Percentiles rank a stretch among this genome's conserved stretches.
Evolutionary conservation across 768 basidiomycete species (phyloP).

Genomic region (Leccinum broughii): DNA sequence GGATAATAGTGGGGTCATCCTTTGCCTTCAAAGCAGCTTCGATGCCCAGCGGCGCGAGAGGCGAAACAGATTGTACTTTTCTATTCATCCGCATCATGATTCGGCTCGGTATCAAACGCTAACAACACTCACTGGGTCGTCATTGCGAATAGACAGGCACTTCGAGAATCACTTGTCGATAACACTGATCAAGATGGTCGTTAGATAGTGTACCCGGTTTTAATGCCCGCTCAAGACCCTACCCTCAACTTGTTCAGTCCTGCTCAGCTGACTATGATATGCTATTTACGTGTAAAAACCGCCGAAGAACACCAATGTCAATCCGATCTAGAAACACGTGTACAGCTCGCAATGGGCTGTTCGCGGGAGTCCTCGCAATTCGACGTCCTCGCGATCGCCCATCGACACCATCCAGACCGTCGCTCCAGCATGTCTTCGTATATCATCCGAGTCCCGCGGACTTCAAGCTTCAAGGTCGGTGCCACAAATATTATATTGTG

Average conservation of each 20-base stretch:
- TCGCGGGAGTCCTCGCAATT: background rate
- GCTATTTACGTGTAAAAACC: background rate
- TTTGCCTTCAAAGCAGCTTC: constrained; percentile 52
- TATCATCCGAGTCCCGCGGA: no score
- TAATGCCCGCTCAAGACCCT: background rate
- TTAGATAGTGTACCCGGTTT: constrained; percentile 1
- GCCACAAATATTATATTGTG: no score
- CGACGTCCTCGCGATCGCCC: background rate
- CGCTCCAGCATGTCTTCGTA: no score
- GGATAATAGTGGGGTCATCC: constrained; percentile 32
- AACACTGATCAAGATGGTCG: constrained; percentile 5
- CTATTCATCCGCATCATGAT: background rate
- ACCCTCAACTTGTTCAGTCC: background rate
- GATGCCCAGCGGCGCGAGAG: constrained; percentile 63
- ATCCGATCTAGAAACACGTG: background rate
- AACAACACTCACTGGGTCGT: constrained; percentile 10
- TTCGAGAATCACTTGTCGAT: background rate
- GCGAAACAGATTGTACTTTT: constrained; percentile 47
- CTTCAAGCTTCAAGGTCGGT: no score
- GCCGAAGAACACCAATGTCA: background rate
- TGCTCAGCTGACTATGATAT: background rate
- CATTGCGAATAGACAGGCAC: constrained; percentile 6
- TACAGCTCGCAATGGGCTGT: background rate
- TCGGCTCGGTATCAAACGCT: background rate
- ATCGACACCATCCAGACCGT: background rate